These are phyloP conservation scores for Hyphodiscus hymeniophilus DNA, from an alignment of 495 filamentous ascomycete species.

Conservation along the genomic window DNA sequence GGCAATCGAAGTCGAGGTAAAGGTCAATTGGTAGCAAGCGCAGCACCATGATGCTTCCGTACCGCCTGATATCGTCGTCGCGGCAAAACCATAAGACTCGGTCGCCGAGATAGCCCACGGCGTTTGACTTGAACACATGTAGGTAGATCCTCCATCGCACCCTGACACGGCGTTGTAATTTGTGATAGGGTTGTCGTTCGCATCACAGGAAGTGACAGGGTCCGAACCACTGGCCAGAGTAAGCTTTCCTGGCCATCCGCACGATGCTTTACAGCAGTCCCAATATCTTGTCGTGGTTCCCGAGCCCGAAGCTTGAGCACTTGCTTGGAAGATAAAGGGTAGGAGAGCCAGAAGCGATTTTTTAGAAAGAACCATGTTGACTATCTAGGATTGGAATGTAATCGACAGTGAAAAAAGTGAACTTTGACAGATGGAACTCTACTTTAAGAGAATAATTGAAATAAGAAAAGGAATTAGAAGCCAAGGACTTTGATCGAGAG, in stretches of 20 bases:
- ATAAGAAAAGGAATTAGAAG: not conserved
- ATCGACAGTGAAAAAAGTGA: not conserved
- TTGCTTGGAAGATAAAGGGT: conserved; percentile 10
- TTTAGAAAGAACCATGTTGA: conserved; percentile 5
- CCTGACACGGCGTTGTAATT: conserved; percentile 38
- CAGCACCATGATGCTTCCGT: conserved; percentile 56
- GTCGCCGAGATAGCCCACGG: conserved; percentile 55
- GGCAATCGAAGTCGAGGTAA: conserved; percentile 47
- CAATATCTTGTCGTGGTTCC: conserved; percentile 58
- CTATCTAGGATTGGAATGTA: not conserved
- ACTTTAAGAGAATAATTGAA: not conserved
- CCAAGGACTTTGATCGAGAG: not conserved
- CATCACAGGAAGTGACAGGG: conserved; percentile 49
- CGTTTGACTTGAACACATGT: conserved; percentile 53
- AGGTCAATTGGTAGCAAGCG: conserved; percentile 59
- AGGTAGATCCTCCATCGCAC: conserved; percentile 48
- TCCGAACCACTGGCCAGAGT: conserved; percentile 28
- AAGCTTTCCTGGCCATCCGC: conserved; percentile 52
- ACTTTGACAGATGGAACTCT: not conserved
- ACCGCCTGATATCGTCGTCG: conserved; percentile 44
- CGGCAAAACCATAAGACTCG: conserved; percentile 55
- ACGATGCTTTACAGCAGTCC: conserved; percentile 34
- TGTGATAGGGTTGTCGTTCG: conserved; percentile 43
- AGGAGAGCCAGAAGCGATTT: conserved; percentile 18
- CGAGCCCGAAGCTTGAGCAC: conserved; percentile 10